Evolutionary conservation across 257 asterid species (phyloP).

Genomic region (Nicotiana paniculata): DNA sequence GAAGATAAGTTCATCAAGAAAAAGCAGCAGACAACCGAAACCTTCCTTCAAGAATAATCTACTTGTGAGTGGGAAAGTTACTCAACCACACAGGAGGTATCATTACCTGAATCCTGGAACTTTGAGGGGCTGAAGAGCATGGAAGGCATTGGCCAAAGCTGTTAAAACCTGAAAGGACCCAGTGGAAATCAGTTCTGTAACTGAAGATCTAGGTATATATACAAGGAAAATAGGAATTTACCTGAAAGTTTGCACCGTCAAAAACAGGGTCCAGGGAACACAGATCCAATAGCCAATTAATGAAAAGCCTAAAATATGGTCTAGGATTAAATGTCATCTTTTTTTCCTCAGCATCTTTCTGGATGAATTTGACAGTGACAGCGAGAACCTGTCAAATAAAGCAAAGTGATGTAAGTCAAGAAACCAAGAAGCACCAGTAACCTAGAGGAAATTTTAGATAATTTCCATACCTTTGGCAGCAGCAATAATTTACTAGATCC

Average conservation of each 20-base stretch:
- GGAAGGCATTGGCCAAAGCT: constrained; percentile 81
- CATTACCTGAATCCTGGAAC: constrained; percentile 91
- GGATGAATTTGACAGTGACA: constrained; percentile 73
- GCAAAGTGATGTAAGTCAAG: constrained; percentile 4
- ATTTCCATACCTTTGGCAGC: constrained; percentile 65
- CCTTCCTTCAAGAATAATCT: background rate
- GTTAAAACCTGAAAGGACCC: constrained; percentile 59
- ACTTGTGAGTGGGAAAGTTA: background rate
- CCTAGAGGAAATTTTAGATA: background rate
- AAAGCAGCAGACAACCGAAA: too few species aligned
- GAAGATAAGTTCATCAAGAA: too few species aligned
- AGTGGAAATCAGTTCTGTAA: background rate
- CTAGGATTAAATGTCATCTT: constrained; percentile 68
- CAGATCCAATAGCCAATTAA: constrained; percentile 89
- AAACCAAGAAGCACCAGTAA: constrained; percentile 9
- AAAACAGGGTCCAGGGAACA: constrained; percentile 81
- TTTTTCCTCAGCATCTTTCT: constrained; percentile 78
- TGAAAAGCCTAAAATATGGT: constrained; percentile 84
- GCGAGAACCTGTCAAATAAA: constrained; percentile 59
- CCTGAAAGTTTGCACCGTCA: constrained; percentile 98
- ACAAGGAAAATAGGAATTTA: constrained; percentile 12
- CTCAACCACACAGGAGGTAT: background rate
- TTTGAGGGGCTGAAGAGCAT: constrained; percentile 94
- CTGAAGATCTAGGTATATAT: constrained; percentile 2
- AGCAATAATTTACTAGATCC: constrained; percentile 66